phyloP scores from a whole-genome alignment of 2,329 filamentous ascomycete genomes.

The Pyrenophora seminiperda region DNA sequence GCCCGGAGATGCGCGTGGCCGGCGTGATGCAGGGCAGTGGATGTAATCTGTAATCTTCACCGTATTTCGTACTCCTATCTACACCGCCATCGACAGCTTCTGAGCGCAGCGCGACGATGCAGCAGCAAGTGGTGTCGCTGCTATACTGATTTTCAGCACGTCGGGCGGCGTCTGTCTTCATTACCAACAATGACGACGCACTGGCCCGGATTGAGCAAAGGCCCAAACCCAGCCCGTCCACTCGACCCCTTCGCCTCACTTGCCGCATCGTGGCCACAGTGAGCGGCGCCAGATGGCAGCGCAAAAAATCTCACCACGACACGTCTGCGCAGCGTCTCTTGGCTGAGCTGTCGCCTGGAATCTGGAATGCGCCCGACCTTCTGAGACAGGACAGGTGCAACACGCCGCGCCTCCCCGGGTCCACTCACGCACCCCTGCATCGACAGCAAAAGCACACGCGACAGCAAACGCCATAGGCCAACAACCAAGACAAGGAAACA shows the following conservation, averaged over 20 bases:
- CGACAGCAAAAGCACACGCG: conserved; percentile 8
- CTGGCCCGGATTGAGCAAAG: conserved; percentile 25
- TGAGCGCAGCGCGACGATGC: neutral
- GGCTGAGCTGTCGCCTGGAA: conserved; percentile 15
- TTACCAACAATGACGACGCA: conserved; percentile 33
- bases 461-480: conserved; percentile 8
- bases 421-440: neutral
- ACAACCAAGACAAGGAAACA: conserved; percentile 7
- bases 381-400: conserved; percentile 32
- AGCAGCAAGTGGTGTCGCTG: conserved; percentile 6
- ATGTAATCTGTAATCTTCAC: too few relatives aligned
- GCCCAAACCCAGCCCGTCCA: conserved; percentile 21
- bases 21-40: conserved; percentile 1
- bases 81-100: conserved; percentile 1
- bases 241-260: conserved; percentile 32
- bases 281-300: conserved; percentile 9
- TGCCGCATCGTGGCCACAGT: conserved; percentile 20
- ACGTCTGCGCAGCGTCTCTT: conserved; percentile 3
- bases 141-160: conserved; percentile 12
- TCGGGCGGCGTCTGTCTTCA: conserved; percentile 9
- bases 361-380: conserved; percentile 24
- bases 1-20: conserved; percentile 13
- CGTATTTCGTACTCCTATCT: too few relatives aligned
- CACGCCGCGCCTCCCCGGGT: conserved; percentile 20
- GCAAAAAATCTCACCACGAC: conserved; percentile 23